Conservation (phyloP, 768 basidiomycete species). For the Crepidotus variabilis region DNA sequence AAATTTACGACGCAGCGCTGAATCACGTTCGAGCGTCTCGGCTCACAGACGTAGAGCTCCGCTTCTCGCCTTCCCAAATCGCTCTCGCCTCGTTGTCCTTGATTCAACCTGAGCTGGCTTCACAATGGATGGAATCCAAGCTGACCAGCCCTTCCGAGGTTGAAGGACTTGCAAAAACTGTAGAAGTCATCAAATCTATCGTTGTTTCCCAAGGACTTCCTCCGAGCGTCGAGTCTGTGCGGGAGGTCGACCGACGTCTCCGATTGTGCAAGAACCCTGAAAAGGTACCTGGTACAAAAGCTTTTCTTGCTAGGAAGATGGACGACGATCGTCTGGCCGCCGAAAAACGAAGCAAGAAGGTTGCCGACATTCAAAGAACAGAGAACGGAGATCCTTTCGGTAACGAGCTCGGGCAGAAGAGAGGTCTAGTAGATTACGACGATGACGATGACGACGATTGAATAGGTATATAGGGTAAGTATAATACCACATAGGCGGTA, state of each 20-base stretch:
- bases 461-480: background rate
- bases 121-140: conserved; percentile 54
- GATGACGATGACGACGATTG: conserved; percentile 45
- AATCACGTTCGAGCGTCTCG: conserved; percentile 73
- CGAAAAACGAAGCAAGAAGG: conserved; percentile 66
- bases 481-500: background rate
- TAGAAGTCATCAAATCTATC: conserved; percentile 52
- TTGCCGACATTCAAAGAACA: conserved; percentile 39
- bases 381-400: conserved; percentile 72
- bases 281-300: conserved; percentile 87
- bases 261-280: conserved; percentile 93
- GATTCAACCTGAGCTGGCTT: conserved; percentile 54
- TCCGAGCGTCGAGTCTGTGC: conserved; percentile 80
- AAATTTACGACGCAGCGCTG: conserved; percentile 63
- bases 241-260: conserved; percentile 84
- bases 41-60: conserved; percentile 86
- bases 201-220: conserved; percentile 52
- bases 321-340: conserved; percentile 68
- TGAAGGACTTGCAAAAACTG: conserved; percentile 21
- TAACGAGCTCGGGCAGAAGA: conserved; percentile 38
- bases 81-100: conserved; percentile 77
- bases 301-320: conserved; percentile 69
- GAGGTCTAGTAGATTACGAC: conserved; percentile 50
- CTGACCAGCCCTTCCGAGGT: conserved; percentile 9
- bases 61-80: conserved; percentile 92